phyloP scores from a whole-genome alignment of 768 basidiomycete species.

The Termitomyces sp. region DNA sequence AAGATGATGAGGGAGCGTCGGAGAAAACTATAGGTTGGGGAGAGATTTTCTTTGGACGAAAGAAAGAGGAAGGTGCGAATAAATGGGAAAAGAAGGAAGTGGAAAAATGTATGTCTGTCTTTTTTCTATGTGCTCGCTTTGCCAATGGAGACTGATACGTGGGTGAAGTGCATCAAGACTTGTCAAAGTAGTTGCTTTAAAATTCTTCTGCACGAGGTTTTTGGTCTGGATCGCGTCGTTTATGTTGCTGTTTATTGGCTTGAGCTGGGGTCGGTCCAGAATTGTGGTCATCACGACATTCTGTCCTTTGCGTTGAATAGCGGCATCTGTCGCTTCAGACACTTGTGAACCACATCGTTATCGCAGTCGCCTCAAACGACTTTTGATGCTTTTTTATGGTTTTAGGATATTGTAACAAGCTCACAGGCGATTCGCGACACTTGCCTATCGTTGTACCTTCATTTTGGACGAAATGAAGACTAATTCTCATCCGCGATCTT shows the following conservation, averaged over 20 bases:
- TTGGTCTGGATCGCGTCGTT: background rate
- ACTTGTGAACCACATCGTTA: too few relatives aligned
- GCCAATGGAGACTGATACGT: background rate
- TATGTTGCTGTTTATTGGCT: background rate
- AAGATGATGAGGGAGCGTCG: conserved; percentile 1
- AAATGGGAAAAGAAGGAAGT: conserved; percentile 38
- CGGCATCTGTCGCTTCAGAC: background rate
- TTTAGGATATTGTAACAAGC: background rate
- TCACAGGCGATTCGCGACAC: too few relatives aligned
- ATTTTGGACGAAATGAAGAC: background rate
- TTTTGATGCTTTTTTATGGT: background rate
- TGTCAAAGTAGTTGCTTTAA: conserved; percentile 1
- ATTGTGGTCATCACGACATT: background rate
- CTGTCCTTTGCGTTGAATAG: background rate
- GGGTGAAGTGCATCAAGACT: conserved; percentile 11
- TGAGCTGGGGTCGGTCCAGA: background rate
- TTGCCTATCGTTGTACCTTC: background rate
- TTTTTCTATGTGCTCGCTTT: background rate
- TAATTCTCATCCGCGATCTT: background rate
- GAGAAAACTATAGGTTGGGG: conserved; percentile 43
- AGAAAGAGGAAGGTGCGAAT: conserved; percentile 26
- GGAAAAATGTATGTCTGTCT: conserved; percentile 32
- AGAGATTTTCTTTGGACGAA: conserved; percentile 48
- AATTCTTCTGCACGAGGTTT: background rate
- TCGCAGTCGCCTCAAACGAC: too few relatives aligned